Percentiles rank a stretch among this genome's conserved stretches.
Conservation (phyloP, 1,284 basidiomycete species). For the Hymenochaete sp. region DNA sequence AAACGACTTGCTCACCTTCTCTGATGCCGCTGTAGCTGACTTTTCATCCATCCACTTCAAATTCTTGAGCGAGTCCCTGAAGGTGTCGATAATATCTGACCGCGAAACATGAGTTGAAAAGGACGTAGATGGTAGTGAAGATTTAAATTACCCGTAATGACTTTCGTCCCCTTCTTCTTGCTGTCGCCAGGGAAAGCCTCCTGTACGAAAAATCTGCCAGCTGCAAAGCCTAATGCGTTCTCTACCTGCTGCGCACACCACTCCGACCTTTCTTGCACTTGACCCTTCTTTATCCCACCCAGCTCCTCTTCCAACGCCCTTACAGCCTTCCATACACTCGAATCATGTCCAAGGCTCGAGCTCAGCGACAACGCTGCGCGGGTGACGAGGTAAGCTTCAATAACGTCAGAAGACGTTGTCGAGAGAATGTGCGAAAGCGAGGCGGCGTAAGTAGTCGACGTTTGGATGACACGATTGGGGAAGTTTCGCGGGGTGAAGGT, state of each 20-base stretch:
- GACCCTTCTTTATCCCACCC: conserved; percentile 82
- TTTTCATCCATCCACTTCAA: conserved; percentile 90
- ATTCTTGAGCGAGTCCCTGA: conserved; percentile 69
- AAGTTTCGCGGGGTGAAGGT: conserved; percentile 72
- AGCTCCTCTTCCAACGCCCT: conserved; percentile 64
- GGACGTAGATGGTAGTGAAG: background rate
- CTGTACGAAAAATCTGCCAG: conserved; percentile 78
- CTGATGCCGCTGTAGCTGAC: conserved; percentile 74
- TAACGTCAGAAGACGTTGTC: conserved; percentile 57
- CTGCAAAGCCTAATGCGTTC: conserved; percentile 60
- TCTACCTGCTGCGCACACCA: conserved; percentile 64
- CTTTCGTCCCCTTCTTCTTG: conserved; percentile 70
- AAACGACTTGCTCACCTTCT: conserved; percentile 49
- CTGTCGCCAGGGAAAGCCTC: conserved; percentile 80
- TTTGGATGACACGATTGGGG: conserved; percentile 74
- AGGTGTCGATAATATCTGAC: conserved; percentile 73
- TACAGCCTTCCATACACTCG: conserved; percentile 68
- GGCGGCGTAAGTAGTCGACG: conserved; percentile 72
- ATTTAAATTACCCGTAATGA: conserved; percentile 60
- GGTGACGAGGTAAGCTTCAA: conserved; percentile 82
- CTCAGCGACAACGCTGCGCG: conserved; percentile 62
- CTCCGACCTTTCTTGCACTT: conserved; percentile 74
- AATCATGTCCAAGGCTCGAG: conserved; percentile 61
- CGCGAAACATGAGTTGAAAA: background rate
- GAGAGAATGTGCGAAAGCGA: conserved; percentile 66